Conservation (phyloP, 768 basidiomycete species). For the Hericium alpestre region DNA sequence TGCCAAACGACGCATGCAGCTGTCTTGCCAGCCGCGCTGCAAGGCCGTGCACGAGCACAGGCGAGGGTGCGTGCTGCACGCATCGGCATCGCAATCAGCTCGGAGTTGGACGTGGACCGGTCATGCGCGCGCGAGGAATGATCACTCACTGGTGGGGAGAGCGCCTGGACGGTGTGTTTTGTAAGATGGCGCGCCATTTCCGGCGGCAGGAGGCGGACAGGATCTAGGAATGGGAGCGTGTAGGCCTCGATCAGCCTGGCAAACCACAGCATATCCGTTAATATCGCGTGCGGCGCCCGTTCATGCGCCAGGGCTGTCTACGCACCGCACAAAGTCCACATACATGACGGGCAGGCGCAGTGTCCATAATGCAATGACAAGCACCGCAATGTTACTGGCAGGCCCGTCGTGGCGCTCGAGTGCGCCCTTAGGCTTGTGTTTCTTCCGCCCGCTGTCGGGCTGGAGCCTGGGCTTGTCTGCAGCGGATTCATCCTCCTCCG, state of each 20-base stretch:
- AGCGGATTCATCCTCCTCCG: constrained; percentile 12
- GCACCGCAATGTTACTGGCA: constrained; percentile 49
- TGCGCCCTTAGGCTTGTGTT: constrained; percentile 11
- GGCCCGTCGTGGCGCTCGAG: constrained; percentile 27
- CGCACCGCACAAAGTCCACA: constrained; percentile 65
- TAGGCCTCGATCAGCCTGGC: constrained; percentile 63
- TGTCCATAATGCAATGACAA: constrained; percentile 71
- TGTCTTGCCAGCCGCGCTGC: constrained; percentile 52
- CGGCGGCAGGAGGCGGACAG: constrained; percentile 47
- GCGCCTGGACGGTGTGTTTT: constrained; percentile 51
- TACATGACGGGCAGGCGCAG: constrained; percentile 68
- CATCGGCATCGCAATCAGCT: background rate
- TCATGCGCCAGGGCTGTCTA: background rate
- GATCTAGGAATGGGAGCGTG: constrained; percentile 74
- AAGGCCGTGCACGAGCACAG: constrained; percentile 45
- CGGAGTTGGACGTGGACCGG: background rate
- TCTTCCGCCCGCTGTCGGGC: constrained; percentile 5
- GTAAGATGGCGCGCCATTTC: constrained; percentile 62
- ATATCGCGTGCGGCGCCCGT: too few species aligned
- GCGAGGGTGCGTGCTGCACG: constrained; percentile 48
- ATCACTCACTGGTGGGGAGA: constrained; percentile 58
- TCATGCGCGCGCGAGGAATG: too few species aligned
- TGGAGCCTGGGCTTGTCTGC: constrained; percentile 1
- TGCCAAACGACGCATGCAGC: constrained; percentile 40
- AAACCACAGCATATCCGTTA: background rate